phyloP scores from a whole-genome alignment of 2,329 filamentous ascomycete genomes.

The Penicillium brevicompactum region DNA sequence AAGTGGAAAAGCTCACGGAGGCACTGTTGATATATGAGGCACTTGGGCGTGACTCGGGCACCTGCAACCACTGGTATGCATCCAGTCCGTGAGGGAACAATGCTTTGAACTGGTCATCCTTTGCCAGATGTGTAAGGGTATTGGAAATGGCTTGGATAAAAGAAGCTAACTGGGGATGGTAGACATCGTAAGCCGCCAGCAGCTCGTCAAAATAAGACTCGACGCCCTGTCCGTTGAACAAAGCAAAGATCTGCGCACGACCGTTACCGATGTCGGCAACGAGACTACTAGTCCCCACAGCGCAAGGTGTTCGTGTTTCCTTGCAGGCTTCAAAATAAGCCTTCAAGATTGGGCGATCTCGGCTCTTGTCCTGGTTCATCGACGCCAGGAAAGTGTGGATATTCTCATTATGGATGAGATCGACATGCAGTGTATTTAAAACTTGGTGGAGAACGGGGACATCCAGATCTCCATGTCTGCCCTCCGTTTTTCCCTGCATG shows the following conservation, averaged over 20 bases:
- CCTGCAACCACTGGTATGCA: not conserved
- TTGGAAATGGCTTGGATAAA: not conserved
- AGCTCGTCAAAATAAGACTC: not conserved
- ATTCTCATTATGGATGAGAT: not conserved
- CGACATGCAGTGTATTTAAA: not conserved
- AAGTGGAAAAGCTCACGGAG: not conserved
- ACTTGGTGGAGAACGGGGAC: not conserved
- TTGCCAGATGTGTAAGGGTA: not conserved
- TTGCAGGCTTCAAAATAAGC: constrained; percentile 1
- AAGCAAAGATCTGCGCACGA: not conserved
- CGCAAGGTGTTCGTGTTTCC: not conserved
- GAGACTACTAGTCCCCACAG: not conserved
- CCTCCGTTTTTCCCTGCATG: not conserved
- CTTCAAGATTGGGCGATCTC: not conserved
- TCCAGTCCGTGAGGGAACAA: not conserved
- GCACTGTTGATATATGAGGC: not conserved
- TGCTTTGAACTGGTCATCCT: not conserved
- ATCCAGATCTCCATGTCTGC: not conserved
- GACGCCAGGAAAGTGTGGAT: not conserved
- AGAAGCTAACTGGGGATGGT: not conserved
- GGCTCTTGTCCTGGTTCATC: not conserved
- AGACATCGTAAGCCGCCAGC: not conserved
- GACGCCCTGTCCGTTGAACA: not conserved
- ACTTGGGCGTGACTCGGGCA: not conserved
- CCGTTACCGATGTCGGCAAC: not conserved